Evolutionary conservation across 768 basidiomycete genomes (phyloP).

Genomic region (Boletellus sp.): DNA sequence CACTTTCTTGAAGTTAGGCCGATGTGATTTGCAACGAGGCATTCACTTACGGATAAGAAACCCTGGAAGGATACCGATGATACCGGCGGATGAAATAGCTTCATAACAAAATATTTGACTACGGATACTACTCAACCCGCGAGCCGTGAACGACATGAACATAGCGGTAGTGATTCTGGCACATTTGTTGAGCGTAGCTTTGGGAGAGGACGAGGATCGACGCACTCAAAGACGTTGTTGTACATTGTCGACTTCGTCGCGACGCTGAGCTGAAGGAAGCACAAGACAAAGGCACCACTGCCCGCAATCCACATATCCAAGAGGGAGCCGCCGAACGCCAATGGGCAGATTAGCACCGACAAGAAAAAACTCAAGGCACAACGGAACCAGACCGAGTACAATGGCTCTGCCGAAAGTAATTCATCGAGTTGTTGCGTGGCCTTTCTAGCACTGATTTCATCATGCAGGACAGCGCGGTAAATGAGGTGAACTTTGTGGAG

Average conservation of each 20-base stretch:
- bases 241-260: conserved; percentile 77
- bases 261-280: conserved; percentile 67
- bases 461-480: conserved; percentile 87
- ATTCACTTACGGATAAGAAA: conserved; percentile 66
- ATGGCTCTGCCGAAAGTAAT: conserved; percentile 59
- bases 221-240: conserved; percentile 87
- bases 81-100: conserved; percentile 82
- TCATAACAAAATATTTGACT: conserved; percentile 85
- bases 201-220: not conserved
- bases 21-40: not conserved
- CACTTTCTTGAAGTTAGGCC: conserved; percentile 40
- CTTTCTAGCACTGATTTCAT: conserved; percentile 80
- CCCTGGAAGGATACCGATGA: conserved; percentile 88
- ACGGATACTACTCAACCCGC: conserved; percentile 77
- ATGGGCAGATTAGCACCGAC: conserved; percentile 75
- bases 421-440: conserved; percentile 62
- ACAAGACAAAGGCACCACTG: conserved; percentile 60
- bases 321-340: conserved; percentile 82
- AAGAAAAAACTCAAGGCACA: conserved; percentile 66
- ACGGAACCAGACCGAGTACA: conserved; percentile 61
- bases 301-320: conserved; percentile 86
- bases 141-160: conserved; percentile 73
- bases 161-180: conserved; percentile 78
- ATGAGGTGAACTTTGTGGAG: conserved; percentile 81
- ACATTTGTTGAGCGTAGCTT: conserved; percentile 8